Base-by-base conservation (phyloP, 1,284 basidiomycete genomes). In the Trichosporon ovoides region DNA sequence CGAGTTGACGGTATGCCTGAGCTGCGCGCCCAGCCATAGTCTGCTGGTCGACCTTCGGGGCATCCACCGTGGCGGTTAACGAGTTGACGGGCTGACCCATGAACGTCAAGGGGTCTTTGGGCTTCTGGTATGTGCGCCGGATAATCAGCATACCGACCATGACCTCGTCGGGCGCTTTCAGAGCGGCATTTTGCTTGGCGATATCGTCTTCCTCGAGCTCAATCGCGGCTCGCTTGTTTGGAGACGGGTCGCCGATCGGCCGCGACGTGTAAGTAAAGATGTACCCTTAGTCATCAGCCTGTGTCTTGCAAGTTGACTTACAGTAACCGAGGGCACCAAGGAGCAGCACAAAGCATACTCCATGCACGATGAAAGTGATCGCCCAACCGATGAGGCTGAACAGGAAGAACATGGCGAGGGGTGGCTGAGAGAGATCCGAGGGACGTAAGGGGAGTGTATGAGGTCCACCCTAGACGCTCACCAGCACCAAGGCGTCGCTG, bases 321-420 rank as follows among this genome's bases (percentile, higher is more conserved):
- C 74, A 57, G 46, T 89, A 66, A 64, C 82, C 64, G 34, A 76
- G 78, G 65, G 83, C 77, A 64, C 88, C 65, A 62, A 88, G 69
- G 50, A 93, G 80, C 20, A 91, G 89, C 56, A 94, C 78, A 73
- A 94, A 88, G 1, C 91, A 91, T 60, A 94, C 64, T 24, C 91
- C 92, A 59, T 92, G 92, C 53, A 95, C 80, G 62, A 95, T 75
- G 76, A 94, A 95, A 36, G 87, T 68, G 35, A 73, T 50, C 18
- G 72, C 56, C 65, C 66, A 69, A 36, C 68, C 61, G 55, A 69
- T 65, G 2, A 65, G 62, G 66, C 66, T 65, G 63, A 69, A 72
- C 65, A 72, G 69, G 52, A 37, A 62, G n/a, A 49, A 38, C 50
- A 48, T 40, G 31, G 28, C 19, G 37, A 48, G 43, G 22, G 22